Base-by-base conservation (phyloP, 441 rosid genomes). In the Francoa sonchifolia region DNA sequence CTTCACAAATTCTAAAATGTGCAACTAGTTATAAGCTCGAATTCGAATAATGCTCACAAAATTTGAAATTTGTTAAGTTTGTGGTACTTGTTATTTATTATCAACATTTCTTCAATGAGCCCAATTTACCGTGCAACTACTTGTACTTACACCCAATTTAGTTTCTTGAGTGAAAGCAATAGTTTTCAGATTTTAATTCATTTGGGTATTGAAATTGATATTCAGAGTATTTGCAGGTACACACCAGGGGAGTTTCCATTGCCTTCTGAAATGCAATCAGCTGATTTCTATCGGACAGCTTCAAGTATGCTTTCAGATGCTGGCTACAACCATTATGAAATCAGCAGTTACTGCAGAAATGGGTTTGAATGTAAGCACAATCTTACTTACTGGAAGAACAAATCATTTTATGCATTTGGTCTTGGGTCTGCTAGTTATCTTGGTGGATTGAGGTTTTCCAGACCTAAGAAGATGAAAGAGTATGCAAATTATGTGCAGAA, bases 341-440 rank as follows among this genome's bases (percentile, higher is more conserved):
- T 89, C 45, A 89, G 92, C 50, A 85, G 94, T 54, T 89, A 76
- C 41, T 39, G 79, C 33, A 61, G 66, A 56, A 68, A 71, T 0
- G 85, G 78, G 30, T 85, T 57, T 30, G 73, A 79, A 54, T 89
- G 96, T 51, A 74, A 71, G 61, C 96, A 89, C 65, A 84, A 85
- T 48, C 68, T 38, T 50, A 77, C 69, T 17, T 89, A 89, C 82
- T 85, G 94, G 96, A 68, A 72, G 74, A 82, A 74, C 71, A 54
- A 61, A 25, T 82, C 96, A 2, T 89, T 85, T 62, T 90, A 85
- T 41, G 94, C 61, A 18, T 85, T 85, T 11, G 98, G 98, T 31
- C 79, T 85, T 19, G 98, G 98, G 43, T 79, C 98, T 45, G 93
- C 96, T 15, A 89, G 98, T 63, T 76, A 63, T 52, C 63, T 79